phyloP scores from a whole-genome alignment of 495 filamentous ascomycete species.

The Xylaria telfairii region DNA sequence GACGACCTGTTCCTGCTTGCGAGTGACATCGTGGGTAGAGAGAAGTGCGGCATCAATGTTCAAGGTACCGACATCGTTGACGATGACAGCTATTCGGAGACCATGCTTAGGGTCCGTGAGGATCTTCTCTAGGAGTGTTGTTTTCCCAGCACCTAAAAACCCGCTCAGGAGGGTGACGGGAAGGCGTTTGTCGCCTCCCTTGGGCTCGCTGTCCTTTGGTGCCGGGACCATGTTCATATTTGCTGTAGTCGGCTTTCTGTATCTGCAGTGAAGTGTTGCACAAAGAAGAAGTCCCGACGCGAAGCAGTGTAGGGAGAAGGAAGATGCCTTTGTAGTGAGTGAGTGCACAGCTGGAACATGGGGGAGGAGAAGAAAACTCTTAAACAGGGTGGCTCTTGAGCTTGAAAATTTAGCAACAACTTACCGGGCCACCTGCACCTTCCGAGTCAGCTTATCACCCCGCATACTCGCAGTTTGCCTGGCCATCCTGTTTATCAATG shows the following conservation, averaged over 20 bases:
- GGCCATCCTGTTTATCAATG: not conserved
- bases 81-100: constrained; percentile 60
- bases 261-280: not conserved
- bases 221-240: not conserved
- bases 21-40: constrained; percentile 53
- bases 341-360: not conserved
- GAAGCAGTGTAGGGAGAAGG: not conserved
- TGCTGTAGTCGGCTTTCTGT: not conserved
- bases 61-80: constrained; percentile 63
- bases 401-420: not conserved
- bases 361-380: not conserved
- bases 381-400: not conserved
- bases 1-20: constrained; percentile 61
- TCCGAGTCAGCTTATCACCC: not conserved
- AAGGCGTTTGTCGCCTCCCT: constrained; percentile 27
- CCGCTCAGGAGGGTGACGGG: constrained; percentile 40
- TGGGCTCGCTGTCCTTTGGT: not conserved
- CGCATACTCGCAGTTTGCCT: not conserved
- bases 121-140: constrained; percentile 63
- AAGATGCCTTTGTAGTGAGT: not conserved
- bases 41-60: constrained; percentile 65
- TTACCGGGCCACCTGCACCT: not conserved
- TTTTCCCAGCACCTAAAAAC: constrained; percentile 59
- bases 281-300: not conserved
- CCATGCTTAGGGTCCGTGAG: constrained; percentile 58